Percentiles rank a stretch among this genome's conserved stretches.
phyloP scores from a whole-genome alignment of 192 early-diverging fungal species.

The Entomortierella chlamydospora region DNA sequence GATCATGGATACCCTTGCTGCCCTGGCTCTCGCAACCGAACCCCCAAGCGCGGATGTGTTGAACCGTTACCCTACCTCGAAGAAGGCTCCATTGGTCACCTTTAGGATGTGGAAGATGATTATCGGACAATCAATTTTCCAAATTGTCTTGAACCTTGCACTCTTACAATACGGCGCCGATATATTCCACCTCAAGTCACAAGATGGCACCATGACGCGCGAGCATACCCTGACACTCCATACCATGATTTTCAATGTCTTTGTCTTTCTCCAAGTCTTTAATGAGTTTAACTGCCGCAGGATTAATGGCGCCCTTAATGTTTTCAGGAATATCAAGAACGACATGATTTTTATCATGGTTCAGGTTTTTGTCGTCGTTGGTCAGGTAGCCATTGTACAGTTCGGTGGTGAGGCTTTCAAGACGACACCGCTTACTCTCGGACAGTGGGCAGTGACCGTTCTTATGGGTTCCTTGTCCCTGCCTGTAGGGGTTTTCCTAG shows the following conservation, averaged over 20 bases:
- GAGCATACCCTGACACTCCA: slow-evolving; percentile 61
- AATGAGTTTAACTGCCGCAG: slow-evolving; percentile 93
- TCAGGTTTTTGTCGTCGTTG: slow-evolving; percentile 73
- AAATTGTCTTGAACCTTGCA: slow-evolving; percentile 79
- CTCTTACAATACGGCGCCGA: slow-evolving; percentile 66
- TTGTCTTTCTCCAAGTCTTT: slow-evolving; percentile 94
- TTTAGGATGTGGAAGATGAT: slow-evolving; percentile 94
- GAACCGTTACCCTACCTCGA: slow-evolving; percentile 78
- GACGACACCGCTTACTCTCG: slow-evolving; percentile 70
- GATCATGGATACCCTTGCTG: slow-evolving; percentile 94
- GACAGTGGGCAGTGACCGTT: slow-evolving; percentile 85
- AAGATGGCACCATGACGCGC: slow-evolving; percentile 13
- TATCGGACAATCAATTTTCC: slow-evolving; percentile 88
- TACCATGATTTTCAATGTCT: slow-evolving; percentile 91
- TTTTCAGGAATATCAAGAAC: slow-evolving; percentile 84
- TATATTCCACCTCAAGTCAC: slow-evolving; percentile 65
- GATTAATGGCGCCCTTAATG: slow-evolving; percentile 82
- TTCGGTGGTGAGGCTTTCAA: slow-evolving; percentile 93
- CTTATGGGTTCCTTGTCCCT: slow-evolving; percentile 84
- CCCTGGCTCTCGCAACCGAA: slow-evolving; percentile 90
- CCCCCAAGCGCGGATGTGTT: slow-evolving; percentile 88
- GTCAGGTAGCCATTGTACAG: slow-evolving; percentile 86
- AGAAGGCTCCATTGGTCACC: slow-evolving; percentile 82
- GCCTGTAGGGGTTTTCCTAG: slow-evolving; percentile 86
- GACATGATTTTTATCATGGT: slow-evolving; percentile 86